Conservation (phyloP, 2,329 filamentous ascomycete species). For the Seiridium unicorne region DNA sequence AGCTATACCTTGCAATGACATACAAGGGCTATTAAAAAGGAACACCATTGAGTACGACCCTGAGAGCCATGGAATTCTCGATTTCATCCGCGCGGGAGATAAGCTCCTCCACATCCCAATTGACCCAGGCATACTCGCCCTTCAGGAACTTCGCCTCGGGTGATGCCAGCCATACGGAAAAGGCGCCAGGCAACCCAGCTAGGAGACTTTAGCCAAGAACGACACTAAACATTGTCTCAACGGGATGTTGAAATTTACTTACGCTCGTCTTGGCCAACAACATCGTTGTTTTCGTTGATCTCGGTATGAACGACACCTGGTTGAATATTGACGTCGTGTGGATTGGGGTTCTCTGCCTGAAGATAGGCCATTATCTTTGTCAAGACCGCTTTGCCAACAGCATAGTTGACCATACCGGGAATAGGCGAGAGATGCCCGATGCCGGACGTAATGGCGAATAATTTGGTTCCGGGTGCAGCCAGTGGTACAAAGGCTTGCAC, state of each 20-base stretch:
- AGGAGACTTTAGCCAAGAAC: not conserved
- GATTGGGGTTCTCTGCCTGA: constrained; percentile 34
- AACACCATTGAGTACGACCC: too few species aligned
- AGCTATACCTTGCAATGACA: too few species aligned
- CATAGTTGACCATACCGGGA: not conserved
- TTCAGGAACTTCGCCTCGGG: constrained; percentile 45
- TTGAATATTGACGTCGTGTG: constrained; percentile 39
- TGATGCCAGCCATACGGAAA: constrained; percentile 42
- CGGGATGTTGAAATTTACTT: not conserved
- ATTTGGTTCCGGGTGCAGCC: not conserved
- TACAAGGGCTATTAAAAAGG: too few species aligned
- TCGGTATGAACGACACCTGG: constrained; percentile 34
- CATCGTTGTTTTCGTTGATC: constrained; percentile 14
- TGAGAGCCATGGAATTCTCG: not conserved
- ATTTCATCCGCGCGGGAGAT: constrained; percentile 35
- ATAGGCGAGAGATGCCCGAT: not conserved
- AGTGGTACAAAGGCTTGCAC: not conserved
- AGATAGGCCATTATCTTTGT: constrained; percentile 15
- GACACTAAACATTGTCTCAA: not conserved
- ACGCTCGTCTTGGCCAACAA: not conserved
- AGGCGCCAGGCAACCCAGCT: constrained; percentile 36
- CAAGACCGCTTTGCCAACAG: not conserved
- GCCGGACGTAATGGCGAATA: not conserved
- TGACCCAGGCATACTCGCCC: constrained; percentile 43
- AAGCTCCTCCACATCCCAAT: constrained; percentile 51